Conservation (phyloP, 371 early-diverging fungal species). For the Mortierella sp. region DNA sequence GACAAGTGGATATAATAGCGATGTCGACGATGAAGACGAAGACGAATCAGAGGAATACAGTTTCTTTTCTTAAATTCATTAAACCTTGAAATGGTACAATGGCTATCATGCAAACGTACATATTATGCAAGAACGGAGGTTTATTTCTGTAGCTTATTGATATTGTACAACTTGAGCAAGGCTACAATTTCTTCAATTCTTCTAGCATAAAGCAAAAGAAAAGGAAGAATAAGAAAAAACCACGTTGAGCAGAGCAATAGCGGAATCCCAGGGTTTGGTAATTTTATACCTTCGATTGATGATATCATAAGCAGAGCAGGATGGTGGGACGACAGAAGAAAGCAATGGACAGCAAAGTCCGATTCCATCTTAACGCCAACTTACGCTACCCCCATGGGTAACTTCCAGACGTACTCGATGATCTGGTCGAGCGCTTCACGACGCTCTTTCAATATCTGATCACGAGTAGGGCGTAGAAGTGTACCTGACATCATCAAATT, state of each 20-base stretch:
- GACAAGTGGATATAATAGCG: conserved; percentile 45
- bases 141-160: neutral
- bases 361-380: neutral
- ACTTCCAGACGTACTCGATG: conserved; percentile 23
- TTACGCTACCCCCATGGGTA: conserved; percentile 25
- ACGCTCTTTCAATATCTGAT: conserved; percentile 27
- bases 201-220: neutral
- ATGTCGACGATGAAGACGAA: conserved; percentile 36
- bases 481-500: conserved; percentile 15
- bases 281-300: neutral
- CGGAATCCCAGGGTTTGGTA: neutral
- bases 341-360: neutral
- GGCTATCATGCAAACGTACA: too few species aligned
- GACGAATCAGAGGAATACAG: conserved; percentile 16
- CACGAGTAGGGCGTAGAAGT: conserved; percentile 21
- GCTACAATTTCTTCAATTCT: too few species aligned
- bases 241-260: neutral
- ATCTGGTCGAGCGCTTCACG: conserved; percentile 33
- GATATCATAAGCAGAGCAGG: neutral
- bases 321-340: neutral
- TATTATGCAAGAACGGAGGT: neutral
- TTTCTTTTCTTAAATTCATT: neutral
- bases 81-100: too few species aligned
- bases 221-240: neutral
- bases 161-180: neutral